Base-by-base conservation (phyloP, 2,329 filamentous ascomycete genomes). In the Leptosphaerulina australis region DNA sequence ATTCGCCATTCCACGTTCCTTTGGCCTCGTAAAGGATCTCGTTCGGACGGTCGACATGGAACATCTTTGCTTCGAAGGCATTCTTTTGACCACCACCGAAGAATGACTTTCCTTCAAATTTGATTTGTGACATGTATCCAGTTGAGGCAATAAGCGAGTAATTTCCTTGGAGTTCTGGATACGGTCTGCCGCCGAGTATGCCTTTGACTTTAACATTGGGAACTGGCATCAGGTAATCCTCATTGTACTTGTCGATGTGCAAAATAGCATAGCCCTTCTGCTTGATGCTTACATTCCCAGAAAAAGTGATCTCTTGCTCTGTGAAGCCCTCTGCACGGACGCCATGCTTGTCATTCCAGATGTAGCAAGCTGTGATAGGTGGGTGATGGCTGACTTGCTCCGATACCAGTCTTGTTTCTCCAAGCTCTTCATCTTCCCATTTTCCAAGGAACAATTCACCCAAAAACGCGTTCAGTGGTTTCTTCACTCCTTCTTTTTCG, bases 391-490 rank as follows among this genome's bases (percentile, higher is more conserved):
- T 73, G 25, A 77, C 76, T 63, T 79, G 76, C 59, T 79, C 76
- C 11, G 71, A 69, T 1, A 78, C 66, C 7, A 78, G 55, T 28
- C 63, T 68, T 2, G 74, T 77, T 43, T 73, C 69, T 14, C 74
- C 73, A 17, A 68, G 59, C 29, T 71, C 67, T n/a, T 60, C 59
- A 22, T 61, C 58, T 6, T 64, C 51, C 60, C 62, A 71, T 12
- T 44, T 56, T 11, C 68, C 77, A 3, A 79, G 47, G 55, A 80
- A 80, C 0, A 80, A 44, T 46, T 80, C 77, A 0, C 78, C 77
- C 1, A 80, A 65, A 43, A 80, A 80, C 1, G 78, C 76, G 53
- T 81, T 81, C 37, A 81, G 60, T 0, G 79, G 78, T 55, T 81
- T 82, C 66, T 79, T 81, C 1, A 77, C 71, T 3, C 76, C 76